These are phyloP conservation scores for Cadophora sp. DNA, from an alignment of 2,329 filamentous ascomycete genomes.

Conservation along the genomic window DNA sequence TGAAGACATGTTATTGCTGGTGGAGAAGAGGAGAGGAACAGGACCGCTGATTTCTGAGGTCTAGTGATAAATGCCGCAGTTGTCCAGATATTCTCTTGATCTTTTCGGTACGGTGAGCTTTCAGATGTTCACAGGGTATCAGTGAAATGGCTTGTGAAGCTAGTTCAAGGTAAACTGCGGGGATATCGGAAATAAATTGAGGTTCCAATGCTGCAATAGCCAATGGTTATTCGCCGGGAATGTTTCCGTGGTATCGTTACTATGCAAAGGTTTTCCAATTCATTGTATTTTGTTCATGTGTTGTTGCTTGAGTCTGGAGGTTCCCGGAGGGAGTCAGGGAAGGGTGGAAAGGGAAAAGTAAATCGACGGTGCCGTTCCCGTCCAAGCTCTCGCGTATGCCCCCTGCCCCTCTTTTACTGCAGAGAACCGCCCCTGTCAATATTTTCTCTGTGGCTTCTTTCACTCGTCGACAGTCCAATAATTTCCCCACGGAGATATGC, in stretches of 20 bases:
- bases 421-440: too few relatives aligned
- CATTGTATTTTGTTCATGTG: neutral
- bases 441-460: too few relatives aligned
- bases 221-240: neutral
- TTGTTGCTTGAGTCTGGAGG: neutral
- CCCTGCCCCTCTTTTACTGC: too few relatives aligned
- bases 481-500: neutral
- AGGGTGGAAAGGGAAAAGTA: neutral
- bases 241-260: neutral
- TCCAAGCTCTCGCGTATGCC: constrained; percentile 11
- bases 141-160: neutral
- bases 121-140: neutral
- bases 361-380: constrained; percentile 23
- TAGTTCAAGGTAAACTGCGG: neutral
- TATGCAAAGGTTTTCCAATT: too few relatives aligned
- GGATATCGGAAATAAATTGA: neutral
- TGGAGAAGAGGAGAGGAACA: neutral
- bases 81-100: neutral
- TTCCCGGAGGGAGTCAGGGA: too few relatives aligned
- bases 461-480: neutral
- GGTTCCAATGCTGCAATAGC: neutral
- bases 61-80: neutral
- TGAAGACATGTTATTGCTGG: neutral
- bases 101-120: too few relatives aligned
- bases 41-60: neutral